phyloP scores from a whole-genome alignment of 768 basidiomycete species.

The Phaeolepiota aurea region DNA sequence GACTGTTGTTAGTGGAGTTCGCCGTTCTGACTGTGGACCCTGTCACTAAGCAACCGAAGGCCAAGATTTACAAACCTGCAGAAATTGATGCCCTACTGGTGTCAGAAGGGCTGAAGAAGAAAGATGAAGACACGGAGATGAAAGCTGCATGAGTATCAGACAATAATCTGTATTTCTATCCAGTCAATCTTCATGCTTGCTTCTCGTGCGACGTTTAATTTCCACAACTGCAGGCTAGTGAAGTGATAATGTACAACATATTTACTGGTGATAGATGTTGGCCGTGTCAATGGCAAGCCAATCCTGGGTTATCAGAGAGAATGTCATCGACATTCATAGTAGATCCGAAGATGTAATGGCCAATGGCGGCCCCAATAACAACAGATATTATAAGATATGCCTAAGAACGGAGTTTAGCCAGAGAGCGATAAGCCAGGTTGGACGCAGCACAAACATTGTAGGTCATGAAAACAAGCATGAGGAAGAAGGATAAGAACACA shows the following conservation, averaged over 20 bases:
- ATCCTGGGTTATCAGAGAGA: slow-evolving; percentile 34
- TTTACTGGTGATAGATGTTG: too few relatives aligned
- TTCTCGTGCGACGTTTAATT: too few relatives aligned
- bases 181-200: slow-evolving; percentile 5
- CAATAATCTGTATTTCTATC: slow-evolving; percentile 9
- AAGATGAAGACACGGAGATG: slow-evolving; percentile 79
- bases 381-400: slow-evolving; percentile 82
- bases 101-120: slow-evolving; percentile 79
- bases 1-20: slow-evolving; percentile 98
- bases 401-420: slow-evolving; percentile 30
- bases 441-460: slow-evolving; percentile 63
- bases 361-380: slow-evolving; percentile 73
- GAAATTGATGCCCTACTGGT: slow-evolving; percentile 82
- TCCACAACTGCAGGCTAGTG: too few relatives aligned
- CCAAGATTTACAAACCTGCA: slow-evolving; percentile 84
- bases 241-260: too few relatives aligned
- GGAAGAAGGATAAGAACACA: slow-evolving; percentile 78
- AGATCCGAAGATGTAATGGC: slow-evolving; percentile 71
- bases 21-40: slow-evolving; percentile 87
- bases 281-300: slow-evolving; percentile 83
- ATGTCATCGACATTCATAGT: slow-evolving; percentile 57
- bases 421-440: too few relatives aligned
- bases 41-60: slow-evolving; percentile 65
- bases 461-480: slow-evolving; percentile 96
- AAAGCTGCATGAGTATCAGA: slow-evolving; percentile 33